Evolutionary conservation across 2,329 filamentous ascomycete genomes (phyloP).

Genomic region (Pseudogymnoascus destructans): DNA sequence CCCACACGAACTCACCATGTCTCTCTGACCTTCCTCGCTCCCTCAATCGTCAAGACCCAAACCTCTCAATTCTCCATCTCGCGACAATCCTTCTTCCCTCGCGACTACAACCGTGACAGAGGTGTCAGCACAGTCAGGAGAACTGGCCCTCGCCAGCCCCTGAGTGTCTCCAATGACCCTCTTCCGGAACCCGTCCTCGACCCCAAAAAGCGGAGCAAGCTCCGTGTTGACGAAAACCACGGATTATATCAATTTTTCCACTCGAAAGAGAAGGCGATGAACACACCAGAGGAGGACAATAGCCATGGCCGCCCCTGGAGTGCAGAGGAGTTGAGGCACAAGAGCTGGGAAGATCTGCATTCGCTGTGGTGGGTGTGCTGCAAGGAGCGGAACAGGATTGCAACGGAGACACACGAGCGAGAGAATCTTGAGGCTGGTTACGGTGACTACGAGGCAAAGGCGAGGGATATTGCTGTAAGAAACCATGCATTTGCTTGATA

Average conservation of each 20-base stretch:
- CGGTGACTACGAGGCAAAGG: constrained; percentile 53
- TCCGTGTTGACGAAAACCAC: constrained; percentile 56
- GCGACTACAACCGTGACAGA: constrained; percentile 67
- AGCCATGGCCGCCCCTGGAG: constrained; percentile 74
- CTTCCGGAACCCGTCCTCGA: constrained; percentile 60
- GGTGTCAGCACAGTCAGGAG: constrained; percentile 71
- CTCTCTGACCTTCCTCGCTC: constrained; percentile 25
- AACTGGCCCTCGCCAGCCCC: constrained; percentile 60
- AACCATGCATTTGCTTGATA: constrained; percentile 11
- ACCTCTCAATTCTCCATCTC: constrained; percentile 25
- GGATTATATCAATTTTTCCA: constrained; percentile 91
- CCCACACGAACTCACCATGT: constrained; percentile 14
- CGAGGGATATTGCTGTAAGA: constrained; percentile 55
- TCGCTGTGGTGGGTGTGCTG: constrained; percentile 87
- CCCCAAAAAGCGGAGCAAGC: constrained; percentile 38
- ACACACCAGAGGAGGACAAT: constrained; percentile 56
- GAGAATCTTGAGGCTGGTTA: constrained; percentile 55
- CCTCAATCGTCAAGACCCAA: constrained; percentile 20
- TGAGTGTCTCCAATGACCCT: constrained; percentile 58
- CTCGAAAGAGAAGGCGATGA: constrained; percentile 51
- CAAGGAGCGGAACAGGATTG: constrained; percentile 78
- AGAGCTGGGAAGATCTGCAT: constrained; percentile 91
- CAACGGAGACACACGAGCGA: constrained; percentile 63
- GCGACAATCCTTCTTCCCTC: constrained; percentile 24
- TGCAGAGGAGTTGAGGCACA: constrained; percentile 70